phyloP scores from a whole-genome alignment of 768 basidiomycete genomes.

The Psilocybe sp. region DNA sequence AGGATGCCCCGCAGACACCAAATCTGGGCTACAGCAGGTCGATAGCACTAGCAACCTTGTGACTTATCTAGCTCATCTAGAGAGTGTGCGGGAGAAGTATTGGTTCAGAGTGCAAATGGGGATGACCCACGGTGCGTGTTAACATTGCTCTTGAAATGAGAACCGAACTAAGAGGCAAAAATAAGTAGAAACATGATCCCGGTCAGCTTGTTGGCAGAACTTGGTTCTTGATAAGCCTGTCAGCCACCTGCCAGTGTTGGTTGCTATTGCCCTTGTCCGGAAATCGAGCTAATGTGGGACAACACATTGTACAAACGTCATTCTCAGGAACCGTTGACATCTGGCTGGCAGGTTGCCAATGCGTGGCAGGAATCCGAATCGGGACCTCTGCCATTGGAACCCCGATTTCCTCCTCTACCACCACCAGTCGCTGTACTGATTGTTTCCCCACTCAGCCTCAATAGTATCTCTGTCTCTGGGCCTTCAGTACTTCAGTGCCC shows the following conservation, averaged over 20 bases:
- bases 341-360: not conserved
- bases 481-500: not conserved
- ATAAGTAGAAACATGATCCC: no score
- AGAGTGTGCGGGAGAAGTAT: conserved; percentile 29
- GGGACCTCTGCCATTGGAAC: not conserved
- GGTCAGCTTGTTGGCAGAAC: no score
- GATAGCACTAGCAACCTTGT: conserved; percentile 33
- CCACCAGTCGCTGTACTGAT: no score
- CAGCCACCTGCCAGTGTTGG: no score
- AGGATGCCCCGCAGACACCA: conserved; percentile 20
- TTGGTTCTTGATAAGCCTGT: no score
- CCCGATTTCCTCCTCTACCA: no score
- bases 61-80: conserved; percentile 24
- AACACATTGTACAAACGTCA: no score
- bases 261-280: not conserved
- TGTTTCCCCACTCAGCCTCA: no score
- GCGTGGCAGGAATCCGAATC: no score
- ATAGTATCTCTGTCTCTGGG: not conserved
- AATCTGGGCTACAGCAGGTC: conserved; percentile 34
- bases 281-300: not conserved
- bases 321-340: no score
- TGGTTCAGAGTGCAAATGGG: conserved; percentile 37
- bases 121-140: conserved; percentile 26
- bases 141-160: not conserved
- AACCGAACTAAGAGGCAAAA: no score